A percentile compares a stretch with the other conserved stretches of the same genome.
Evolutionary conservation across 108 stramenopile species (phyloP).

Genomic region (Cyclotella choctawhatcheeana): DNA sequence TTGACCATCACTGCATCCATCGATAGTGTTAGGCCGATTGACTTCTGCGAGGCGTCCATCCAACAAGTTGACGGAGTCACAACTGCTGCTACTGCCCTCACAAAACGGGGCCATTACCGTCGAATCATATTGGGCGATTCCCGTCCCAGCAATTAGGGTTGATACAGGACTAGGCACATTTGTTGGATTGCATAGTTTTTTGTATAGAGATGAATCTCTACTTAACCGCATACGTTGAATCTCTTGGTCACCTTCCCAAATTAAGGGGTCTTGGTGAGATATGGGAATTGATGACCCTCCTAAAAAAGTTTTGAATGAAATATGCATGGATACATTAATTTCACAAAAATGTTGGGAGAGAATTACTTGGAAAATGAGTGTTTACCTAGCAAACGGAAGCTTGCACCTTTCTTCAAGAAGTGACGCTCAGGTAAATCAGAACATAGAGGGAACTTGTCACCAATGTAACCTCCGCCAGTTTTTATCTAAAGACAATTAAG

Average conservation of each 20-base stretch:
- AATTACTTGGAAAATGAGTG: no score
- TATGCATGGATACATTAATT: no score
- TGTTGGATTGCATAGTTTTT: conserved; percentile 33
- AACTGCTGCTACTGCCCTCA: conserved; percentile 9
- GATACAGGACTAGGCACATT: conserved; percentile 1
- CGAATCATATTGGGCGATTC: conserved; percentile 15
- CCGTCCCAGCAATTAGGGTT: conserved; percentile 14
- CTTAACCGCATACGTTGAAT: conserved; percentile 17
- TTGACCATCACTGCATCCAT: conserved; percentile 17
- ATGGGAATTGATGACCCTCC: conserved; percentile 22
- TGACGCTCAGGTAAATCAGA: conserved; percentile 41
- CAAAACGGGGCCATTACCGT: conserved; percentile 29
- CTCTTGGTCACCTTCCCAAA: conserved; percentile 28
- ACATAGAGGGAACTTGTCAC: conserved; percentile 57
- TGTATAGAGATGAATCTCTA: conserved; percentile 23
- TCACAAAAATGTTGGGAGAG: no score
- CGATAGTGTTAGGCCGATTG: conserved; percentile 33
- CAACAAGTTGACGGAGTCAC: conserved; percentile 24
- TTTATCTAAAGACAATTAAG: conserved; percentile 2
- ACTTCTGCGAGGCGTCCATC: background rate
- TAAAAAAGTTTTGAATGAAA: no score
- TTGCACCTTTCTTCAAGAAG: conserved; percentile 43
- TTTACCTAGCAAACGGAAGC: conserved; percentile 35
- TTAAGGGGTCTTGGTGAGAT: conserved; percentile 8
- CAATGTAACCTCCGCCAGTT: conserved; percentile 30